Percentiles rank a stretch among this genome's conserved stretches.
Evolutionary conservation across 176 grass and related monocot genomes (phyloP).

Genomic region (Carex cristatella): DNA sequence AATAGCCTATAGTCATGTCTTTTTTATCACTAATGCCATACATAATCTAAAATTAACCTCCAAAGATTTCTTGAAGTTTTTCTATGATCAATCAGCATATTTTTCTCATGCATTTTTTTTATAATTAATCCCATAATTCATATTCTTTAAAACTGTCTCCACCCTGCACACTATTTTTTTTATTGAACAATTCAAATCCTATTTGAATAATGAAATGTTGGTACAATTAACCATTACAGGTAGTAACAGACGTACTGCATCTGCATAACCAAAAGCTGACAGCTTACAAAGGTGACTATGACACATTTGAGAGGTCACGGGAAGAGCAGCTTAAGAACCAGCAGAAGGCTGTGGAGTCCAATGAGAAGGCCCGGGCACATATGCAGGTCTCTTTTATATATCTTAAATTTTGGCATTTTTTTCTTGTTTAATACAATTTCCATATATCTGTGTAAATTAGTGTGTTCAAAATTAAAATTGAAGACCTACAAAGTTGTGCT

Average conservation of each 20-base stretch:
- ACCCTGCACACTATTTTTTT: neutral
- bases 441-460: neutral
- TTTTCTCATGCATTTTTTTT: neutral
- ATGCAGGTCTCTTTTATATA: conserved; percentile 65
- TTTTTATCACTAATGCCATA: neutral
- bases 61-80: neutral
- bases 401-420: conserved; percentile 8
- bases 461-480: neutral
- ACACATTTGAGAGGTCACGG: conserved; percentile 88
- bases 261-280: conserved; percentile 71
- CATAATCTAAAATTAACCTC: neutral
- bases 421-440: neutral
- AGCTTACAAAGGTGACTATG: conserved; percentile 97
- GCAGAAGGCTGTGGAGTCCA: conserved; percentile 83
- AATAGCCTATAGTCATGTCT: neutral
- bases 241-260: conserved; percentile 94
- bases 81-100: neutral
- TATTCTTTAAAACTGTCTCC: neutral
- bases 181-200: neutral
- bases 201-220: conserved; percentile 23
- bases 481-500: neutral
- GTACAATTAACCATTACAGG: conserved; percentile 35
- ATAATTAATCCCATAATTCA: neutral
- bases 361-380: conserved; percentile 73
- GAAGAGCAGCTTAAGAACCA: conserved; percentile 90